These are phyloP conservation scores for Phaffomyces opuntiae DNA, from an alignment of 805 yeast genomes.

Conservation along the genomic window DNA sequence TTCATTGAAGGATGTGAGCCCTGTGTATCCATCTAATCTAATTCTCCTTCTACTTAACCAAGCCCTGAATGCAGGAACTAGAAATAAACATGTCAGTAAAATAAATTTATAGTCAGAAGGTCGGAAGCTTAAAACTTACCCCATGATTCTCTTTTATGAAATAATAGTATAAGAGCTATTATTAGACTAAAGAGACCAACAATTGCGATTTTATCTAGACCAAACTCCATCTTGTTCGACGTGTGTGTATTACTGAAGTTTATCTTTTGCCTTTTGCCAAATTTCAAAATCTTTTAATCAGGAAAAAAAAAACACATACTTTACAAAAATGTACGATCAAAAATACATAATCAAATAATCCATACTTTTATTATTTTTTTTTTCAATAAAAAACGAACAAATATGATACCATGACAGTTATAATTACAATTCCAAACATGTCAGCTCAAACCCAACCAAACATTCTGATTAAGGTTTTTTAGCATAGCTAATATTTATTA, in stretches of 20 bases:
- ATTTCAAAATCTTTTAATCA: too few species aligned
- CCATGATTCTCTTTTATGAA: neutral
- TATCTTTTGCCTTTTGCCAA: too few species aligned
- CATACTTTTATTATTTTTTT: neutral
- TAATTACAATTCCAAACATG: neutral
- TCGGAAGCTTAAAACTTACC: neutral
- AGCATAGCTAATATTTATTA: conserved; percentile 64
- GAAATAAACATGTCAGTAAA: neutral
- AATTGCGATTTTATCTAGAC: neutral
- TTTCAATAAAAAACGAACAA: too few species aligned
- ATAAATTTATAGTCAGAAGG: neutral
- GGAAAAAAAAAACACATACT: neutral
- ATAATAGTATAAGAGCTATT: neutral
- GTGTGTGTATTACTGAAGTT: neutral
- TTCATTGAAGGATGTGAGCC: conserved; percentile 29
- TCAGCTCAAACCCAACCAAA: neutral
- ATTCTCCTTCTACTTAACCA: conserved; percentile 21
- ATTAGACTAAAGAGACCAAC: neutral
- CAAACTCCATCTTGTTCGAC: neutral
- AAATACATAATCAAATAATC: neutral
- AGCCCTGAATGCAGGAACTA: conserved; percentile 16
- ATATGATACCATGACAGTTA: neutral
- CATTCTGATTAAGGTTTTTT: conserved; percentile 5
- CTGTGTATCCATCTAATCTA: conserved; percentile 20
- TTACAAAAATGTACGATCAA: neutral